Base-by-base conservation (phyloP, 78 protist species). In the Dictyostelium firmibasis region DNA sequence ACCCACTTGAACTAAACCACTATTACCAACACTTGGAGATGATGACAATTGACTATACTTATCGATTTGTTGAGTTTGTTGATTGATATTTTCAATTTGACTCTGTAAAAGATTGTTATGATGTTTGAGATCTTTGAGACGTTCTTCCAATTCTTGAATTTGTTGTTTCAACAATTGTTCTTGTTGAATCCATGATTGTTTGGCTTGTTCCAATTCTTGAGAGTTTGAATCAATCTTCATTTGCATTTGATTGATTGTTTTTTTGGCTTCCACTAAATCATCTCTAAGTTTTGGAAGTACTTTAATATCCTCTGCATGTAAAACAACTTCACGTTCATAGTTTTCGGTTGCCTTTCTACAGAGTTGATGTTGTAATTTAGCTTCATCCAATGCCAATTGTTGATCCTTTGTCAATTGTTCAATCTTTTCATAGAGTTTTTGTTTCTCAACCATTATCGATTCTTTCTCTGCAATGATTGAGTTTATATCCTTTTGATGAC, bases 281-380 rank as follows among this genome's bases (percentile, higher is more conserved):
- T 20, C 25, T 31, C 94, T 25, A 23, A 89, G 60, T 7, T 35
- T 67, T 38, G 94, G 94, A 3, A 89, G 29, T 11, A 43, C 44
- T 75, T 89, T 89, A 60, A 89, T 89, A n/a, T 89, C 84, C 2
- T 79, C 81, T 23, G 94, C 94, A 7, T 89, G 94, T 14, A 81
- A 41, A 0, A 60, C 47, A 33, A 89, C 74, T 10, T 89, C 82
- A 31, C 94, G 57, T 57, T 89, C 94, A 50, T 89, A 89, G 75
- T 89, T 89, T 50, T 89, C 87, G 25, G 84, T 89, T 3, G 94
- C 94, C 4, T 81, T 53, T 50, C 72, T 69, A 47, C 77, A 81
- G 27, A 78, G 67, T 31, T 70, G 67, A 14, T 81, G 36, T 70
- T 89, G 94, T 18, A 89, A 33, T 35, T 41, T 44, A 5, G 88